These are phyloP conservation scores for Platismatia glauca DNA, from an alignment of 495 filamentous ascomycete species.

Conservation along the genomic window DNA sequence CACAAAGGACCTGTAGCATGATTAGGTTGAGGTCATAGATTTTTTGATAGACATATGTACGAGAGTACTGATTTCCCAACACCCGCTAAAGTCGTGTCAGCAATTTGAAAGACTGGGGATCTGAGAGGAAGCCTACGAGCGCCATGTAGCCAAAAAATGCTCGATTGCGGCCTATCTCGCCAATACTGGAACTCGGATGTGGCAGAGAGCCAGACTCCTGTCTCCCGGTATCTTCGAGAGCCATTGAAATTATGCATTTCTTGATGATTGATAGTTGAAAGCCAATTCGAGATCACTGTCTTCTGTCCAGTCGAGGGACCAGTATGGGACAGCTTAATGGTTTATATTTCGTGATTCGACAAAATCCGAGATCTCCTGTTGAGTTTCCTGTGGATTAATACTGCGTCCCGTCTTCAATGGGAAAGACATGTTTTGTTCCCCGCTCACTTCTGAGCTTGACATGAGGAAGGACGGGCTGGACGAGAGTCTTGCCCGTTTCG, in stretches of 20 bases:
- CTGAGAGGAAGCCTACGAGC: background rate
- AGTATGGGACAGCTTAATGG: too few relatives aligned
- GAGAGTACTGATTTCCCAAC: conserved; percentile 1
- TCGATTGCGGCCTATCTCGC: conserved; percentile 4
- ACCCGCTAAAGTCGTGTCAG: background rate
- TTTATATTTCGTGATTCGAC: too few relatives aligned
- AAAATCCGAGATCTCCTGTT: background rate
- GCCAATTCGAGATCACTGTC: background rate
- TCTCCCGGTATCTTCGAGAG: conserved; percentile 2
- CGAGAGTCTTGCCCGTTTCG: background rate
- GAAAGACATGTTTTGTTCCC: background rate
- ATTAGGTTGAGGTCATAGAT: background rate
- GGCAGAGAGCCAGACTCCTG: background rate
- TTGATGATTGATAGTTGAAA: background rate
- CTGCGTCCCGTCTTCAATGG: background rate
- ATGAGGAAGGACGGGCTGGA: background rate
- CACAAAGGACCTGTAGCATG: conserved; percentile 2
- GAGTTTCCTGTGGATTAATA: background rate
- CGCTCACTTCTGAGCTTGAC: background rate
- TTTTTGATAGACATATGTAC: background rate
- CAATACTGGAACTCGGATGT: background rate
- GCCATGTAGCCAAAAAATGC: background rate
- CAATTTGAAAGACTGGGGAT: background rate
- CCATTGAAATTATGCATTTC: conserved; percentile 4
- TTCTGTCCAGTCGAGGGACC: background rate